Percentiles rank a stretch among this genome's conserved stretches.
phyloP scores from a whole-genome alignment of 1,139 yeast genomes.

The Diutina catenulata region DNA sequence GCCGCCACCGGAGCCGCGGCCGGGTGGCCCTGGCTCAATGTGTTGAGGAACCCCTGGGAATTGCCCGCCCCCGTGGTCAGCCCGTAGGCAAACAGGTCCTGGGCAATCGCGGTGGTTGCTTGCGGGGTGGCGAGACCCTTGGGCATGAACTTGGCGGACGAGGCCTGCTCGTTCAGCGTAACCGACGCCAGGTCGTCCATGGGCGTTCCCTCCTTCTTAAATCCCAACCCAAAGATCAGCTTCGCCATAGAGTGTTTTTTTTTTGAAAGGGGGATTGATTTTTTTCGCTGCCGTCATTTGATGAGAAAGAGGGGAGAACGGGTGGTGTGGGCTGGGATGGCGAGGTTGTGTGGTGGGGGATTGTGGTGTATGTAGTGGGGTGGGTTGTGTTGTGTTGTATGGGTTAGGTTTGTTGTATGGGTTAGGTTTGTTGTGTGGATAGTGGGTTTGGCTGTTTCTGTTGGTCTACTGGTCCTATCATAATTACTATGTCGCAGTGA shows the following conservation, averaged over 20 bases:
- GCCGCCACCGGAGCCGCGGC: neutral
- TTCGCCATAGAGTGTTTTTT: slow-evolving; percentile 15
- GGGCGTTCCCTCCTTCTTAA: slow-evolving; percentile 6
- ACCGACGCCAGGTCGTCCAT: slow-evolving; percentile 6
- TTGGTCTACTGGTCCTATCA: no score
- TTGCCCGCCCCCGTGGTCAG: slow-evolving; percentile 33
- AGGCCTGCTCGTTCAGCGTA: slow-evolving; percentile 7
- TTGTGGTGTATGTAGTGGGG: no score
- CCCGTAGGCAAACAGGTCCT: slow-evolving; percentile 55
- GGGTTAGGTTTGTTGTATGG: no score
- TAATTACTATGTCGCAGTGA: no score
- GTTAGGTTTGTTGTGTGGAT: no score
- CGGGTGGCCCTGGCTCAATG: slow-evolving; percentile 9
- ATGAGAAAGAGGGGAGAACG: neutral
- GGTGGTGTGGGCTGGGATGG: no score
- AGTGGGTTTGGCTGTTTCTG: no score
- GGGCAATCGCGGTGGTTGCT: slow-evolving; percentile 60
- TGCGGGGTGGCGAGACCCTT: slow-evolving; percentile 22
- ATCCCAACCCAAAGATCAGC: slow-evolving; percentile 6
- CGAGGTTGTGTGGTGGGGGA: no score
- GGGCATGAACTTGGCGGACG: slow-evolving; percentile 18
- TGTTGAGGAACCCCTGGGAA: slow-evolving; percentile 8
- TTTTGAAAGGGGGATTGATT: slow-evolving; percentile 32
- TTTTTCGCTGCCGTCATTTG: neutral
- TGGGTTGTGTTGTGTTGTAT: no score